phyloP scores from a whole-genome alignment of 2,329 filamentous ascomycete species.

The Aaosphaeria arxii region DNA sequence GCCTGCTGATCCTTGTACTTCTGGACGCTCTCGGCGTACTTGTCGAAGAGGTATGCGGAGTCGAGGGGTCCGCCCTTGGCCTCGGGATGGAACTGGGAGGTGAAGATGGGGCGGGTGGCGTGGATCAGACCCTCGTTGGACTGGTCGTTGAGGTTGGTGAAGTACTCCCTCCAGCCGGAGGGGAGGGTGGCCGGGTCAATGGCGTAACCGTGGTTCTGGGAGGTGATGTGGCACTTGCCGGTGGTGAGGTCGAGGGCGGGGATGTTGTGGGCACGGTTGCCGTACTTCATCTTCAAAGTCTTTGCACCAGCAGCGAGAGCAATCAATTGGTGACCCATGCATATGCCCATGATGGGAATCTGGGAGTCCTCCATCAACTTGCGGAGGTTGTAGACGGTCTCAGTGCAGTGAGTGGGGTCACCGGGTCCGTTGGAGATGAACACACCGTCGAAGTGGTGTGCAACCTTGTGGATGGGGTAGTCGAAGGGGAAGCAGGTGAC shows the following conservation, averaged over 20 bases:
- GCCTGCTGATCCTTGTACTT: conserved; percentile 83
- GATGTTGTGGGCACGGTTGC: conserved; percentile 98
- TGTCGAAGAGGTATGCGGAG: conserved; percentile 93
- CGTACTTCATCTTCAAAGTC: conserved; percentile 98
- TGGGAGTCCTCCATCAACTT: conserved; percentile 89
- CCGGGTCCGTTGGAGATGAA: conserved; percentile 99
- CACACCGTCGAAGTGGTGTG: conserved; percentile 95
- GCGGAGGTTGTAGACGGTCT: conserved; percentile 87
- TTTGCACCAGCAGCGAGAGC: conserved; percentile 83
- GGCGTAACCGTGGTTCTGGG: conserved; percentile 97
- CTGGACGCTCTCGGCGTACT: conserved; percentile 86
- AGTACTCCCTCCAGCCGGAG: conserved; percentile 93
- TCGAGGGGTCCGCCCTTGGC: conserved; percentile 97
- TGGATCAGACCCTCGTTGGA: conserved; percentile 98
- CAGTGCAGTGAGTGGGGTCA: conserved; percentile 94
- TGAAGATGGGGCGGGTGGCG: conserved; percentile 94
- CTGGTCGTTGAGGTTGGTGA: conserved; percentile 95
- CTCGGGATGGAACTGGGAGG: conserved; percentile 97
- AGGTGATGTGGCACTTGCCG: conserved; percentile 96
- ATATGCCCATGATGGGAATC: conserved; percentile 95
- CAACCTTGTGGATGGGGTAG: conserved; percentile 97
- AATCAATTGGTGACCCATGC: conserved; percentile 93
- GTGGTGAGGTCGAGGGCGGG: conserved; percentile 92
- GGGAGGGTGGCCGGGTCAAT: conserved; percentile 82
- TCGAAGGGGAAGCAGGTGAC: conserved; percentile 95